phyloP scores from a whole-genome alignment of 2,329 filamentous ascomycete genomes.

The Colletotrichum sidae region DNA sequence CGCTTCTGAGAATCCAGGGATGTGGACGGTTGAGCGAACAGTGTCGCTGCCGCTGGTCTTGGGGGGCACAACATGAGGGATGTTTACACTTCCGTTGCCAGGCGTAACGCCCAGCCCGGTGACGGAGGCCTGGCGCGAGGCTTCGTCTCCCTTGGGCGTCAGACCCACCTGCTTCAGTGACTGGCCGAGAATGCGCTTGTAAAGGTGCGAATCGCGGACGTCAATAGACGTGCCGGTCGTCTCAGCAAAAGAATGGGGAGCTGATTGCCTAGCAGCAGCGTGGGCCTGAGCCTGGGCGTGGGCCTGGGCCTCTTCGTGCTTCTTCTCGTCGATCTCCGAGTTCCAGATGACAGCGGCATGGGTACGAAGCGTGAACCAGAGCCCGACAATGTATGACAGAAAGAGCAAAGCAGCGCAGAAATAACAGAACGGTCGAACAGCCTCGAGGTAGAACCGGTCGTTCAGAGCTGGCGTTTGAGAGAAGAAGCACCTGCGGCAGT shows the following conservation, averaged over 20 bases:
- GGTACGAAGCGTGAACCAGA: constrained; percentile 95
- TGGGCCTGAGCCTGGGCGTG: constrained; percentile 47
- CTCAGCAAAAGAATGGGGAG: constrained; percentile 54
- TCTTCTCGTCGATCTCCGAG: constrained; percentile 83
- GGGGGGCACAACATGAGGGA: constrained; percentile 82
- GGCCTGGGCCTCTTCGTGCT: constrained; percentile 63
- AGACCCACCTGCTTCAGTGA: constrained; percentile 87
- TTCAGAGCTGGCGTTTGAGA: constrained; percentile 85
- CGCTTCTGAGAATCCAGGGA: constrained; percentile 81
- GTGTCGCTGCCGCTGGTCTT: constrained; percentile 62
- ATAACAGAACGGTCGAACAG: constrained; percentile 94
- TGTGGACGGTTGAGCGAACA: constrained; percentile 58
- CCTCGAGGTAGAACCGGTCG: constrained; percentile 89
- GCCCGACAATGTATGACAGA: constrained; percentile 90
- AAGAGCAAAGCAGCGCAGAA: constrained; percentile 88
- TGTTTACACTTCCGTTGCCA: constrained; percentile 59
- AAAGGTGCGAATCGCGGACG: constrained; percentile 88
- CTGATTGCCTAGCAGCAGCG: constrained; percentile 47
- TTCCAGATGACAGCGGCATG: constrained; percentile 99
- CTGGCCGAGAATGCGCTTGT: constrained; percentile 93
- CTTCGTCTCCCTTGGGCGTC: constrained; percentile 61
- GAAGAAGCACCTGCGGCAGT: constrained; percentile 95
- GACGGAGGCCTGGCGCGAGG: constrained; percentile 53
- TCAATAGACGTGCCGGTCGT: constrained; percentile 65
- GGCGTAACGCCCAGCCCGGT: constrained; percentile 35